A percentile compares a stretch with the other conserved stretches of the same genome.
Evolutionary conservation across 768 basidiomycete species (phyloP).

Genomic region (Agaricus sinodeliciosus): DNA sequence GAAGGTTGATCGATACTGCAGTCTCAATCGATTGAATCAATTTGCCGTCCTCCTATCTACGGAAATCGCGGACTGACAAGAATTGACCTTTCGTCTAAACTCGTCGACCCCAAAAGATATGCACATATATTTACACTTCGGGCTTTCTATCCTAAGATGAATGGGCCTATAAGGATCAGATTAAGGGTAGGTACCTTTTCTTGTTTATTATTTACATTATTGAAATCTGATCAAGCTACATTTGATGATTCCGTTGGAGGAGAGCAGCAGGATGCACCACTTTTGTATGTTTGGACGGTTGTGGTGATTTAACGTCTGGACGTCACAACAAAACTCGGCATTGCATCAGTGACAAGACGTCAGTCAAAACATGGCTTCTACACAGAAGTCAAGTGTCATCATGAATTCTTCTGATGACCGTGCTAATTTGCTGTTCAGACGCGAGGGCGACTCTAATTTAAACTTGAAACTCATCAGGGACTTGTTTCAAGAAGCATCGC

Average conservation of each 20-base stretch:
- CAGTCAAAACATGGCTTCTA: slow-evolving; percentile 45
- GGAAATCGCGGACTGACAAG: slow-evolving; percentile 49
- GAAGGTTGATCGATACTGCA: slow-evolving; percentile 57
- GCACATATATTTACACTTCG: slow-evolving; percentile 60
- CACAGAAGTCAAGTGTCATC: slow-evolving; percentile 51
- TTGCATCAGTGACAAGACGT: slow-evolving; percentile 34
- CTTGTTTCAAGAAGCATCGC: slow-evolving; percentile 58
- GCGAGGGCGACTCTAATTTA: slow-evolving; percentile 40
- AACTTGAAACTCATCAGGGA: slow-evolving; percentile 71
- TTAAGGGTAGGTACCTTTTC: slow-evolving; percentile 40
- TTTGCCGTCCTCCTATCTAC: slow-evolving; percentile 68
- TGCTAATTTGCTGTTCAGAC: slow-evolving; percentile 50
- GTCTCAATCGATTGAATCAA: slow-evolving; percentile 69
- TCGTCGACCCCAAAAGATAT: too few relatives aligned
- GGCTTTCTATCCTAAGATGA: slow-evolving; percentile 57
- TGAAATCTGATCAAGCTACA: not conserved
- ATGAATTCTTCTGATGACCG: slow-evolving; percentile 62
- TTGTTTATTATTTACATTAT: not conserved
- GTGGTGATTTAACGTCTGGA: slow-evolving; percentile 30
- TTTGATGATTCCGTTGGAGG: slow-evolving; percentile 50
- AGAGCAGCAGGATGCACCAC: slow-evolving; percentile 39
- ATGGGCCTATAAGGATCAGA: slow-evolving; percentile 56
- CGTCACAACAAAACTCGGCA: slow-evolving; percentile 48
- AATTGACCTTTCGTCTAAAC: slow-evolving; percentile 51
- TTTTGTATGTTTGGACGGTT: slow-evolving; percentile 50